phyloP scores from a whole-genome alignment of 306 rosid genomes.

The Prunus mira region DNA sequence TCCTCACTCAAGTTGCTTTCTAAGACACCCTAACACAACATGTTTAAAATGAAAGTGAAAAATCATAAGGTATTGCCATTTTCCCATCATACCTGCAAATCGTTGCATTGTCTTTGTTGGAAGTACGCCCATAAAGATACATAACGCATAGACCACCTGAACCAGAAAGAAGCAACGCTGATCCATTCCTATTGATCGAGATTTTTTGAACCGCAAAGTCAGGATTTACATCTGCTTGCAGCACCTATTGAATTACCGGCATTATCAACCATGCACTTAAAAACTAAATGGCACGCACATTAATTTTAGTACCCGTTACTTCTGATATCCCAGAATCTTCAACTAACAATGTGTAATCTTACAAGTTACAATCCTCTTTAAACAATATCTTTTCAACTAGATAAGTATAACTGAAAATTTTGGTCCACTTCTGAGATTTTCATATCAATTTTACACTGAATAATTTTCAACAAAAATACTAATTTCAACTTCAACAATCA shows the following conservation, averaged over 20 bases:
- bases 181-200: conserved; percentile 69
- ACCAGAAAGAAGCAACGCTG: conserved; percentile 70
- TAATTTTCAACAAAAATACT: neutral
- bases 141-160: conserved; percentile 57
- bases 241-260: conserved; percentile 44
- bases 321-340: neutral
- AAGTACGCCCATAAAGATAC: conserved; percentile 73
- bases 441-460: neutral
- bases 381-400: neutral
- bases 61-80: neutral
- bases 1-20: neutral
- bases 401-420: too few relatives aligned
- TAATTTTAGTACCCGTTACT: too few relatives aligned
- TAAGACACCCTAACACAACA: neutral
- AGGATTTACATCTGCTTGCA: conserved; percentile 59
- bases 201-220: conserved; percentile 55
- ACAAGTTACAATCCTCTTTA: too few relatives aligned
- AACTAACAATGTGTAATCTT: neutral
- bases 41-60: conserved; percentile 6
- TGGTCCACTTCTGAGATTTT: too few relatives aligned
- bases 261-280: conserved; percentile 9
- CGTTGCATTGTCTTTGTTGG: conserved; percentile 48
- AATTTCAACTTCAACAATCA: neutral
- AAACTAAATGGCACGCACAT: neutral
- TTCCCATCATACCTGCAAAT: conserved; percentile 62